Evolutionary conservation across 495 filamentous ascomycete species (phyloP), one percentile per base, ranked within the genome.

Genomic region (Penicillium lividum): DNA sequence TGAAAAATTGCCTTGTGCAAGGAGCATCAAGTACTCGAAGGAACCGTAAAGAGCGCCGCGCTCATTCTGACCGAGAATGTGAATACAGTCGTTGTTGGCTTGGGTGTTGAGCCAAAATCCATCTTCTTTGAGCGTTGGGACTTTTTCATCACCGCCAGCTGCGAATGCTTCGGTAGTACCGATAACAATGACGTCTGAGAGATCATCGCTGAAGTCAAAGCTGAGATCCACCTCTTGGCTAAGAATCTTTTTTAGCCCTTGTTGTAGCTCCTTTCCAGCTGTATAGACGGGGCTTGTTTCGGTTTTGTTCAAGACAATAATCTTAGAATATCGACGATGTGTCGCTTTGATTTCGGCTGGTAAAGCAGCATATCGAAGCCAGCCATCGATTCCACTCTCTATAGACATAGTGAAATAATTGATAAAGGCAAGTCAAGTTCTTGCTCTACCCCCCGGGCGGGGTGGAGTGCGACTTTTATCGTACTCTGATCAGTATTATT

Each of bases 41-140:
- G 87, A 76, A 18, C 87, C 88, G 58, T 90, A 91, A 4, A 91
- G 70, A 0, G 86, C 83, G 15, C 86, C 87, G 9, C 86, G 82
- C 60, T 86, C 83, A 63, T 87, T 89, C 60, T 87, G 79, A 22
- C 88, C 86, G 8, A 89, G 63, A 44, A 91, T 89, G 31, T 78
- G 71, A 34, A 88, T 4, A 31, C 27, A 30, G n/a, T 30, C 78
- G 0, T 62, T 71, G 1, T 69, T 51, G 11, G 73, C 73, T 4
- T 75, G 64, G 22, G 69, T 77, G 57, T 66, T 77, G 22, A 90
- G 76, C 76, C 79, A 85, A 68, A 86, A 89, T 9, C 87, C 87
- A 65, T 89, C 87, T 59, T 82, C 77, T 27, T 75, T 75, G 5
- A 89, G 73, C 11, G 11, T 77, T 64, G 3, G 81, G 75, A 38